phyloP scores from a whole-genome alignment of 345 rosid genomes.

The Psidium friedrichsthalianum region DNA sequence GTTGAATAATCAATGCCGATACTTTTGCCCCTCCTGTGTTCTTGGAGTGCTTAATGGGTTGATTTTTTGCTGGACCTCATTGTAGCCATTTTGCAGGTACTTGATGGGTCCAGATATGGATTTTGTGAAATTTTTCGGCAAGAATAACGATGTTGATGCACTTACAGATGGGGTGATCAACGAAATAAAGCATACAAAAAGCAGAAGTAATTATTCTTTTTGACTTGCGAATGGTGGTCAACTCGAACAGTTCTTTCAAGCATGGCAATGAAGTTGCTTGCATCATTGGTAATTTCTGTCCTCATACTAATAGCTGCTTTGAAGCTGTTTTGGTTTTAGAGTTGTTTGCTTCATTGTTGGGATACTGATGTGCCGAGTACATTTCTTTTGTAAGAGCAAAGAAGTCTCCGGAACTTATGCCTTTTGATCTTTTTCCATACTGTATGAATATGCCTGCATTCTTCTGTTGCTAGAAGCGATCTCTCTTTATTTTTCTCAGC shows the following conservation, averaged over 20 bases:
- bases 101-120: slow-evolving; percentile 85
- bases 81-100: slow-evolving; percentile 41
- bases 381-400: background rate
- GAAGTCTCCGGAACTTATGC: background rate
- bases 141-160: slow-evolving; percentile 71
- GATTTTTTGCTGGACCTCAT: background rate
- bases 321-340: background rate
- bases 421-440: background rate
- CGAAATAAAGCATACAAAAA: slow-evolving; percentile 52
- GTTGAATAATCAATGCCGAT: background rate
- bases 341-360: background rate
- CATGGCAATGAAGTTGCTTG: background rate
- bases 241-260: background rate
- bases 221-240: background rate
- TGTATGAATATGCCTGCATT: background rate
- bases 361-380: background rate
- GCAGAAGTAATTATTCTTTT: slow-evolving; percentile 1
- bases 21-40: background rate
- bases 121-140: slow-evolving; percentile 83
- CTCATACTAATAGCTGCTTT: background rate
- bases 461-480: background rate
- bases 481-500: too few species aligned
- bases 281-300: background rate
- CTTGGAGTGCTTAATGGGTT: background rate
- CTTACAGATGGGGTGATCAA: slow-evolving; percentile 64